A percentile compares a stretch with the other conserved stretches of the same genome.
Conservation (phyloP, 2,329 filamentous ascomycete genomes). For the Phoma herbarum region DNA sequence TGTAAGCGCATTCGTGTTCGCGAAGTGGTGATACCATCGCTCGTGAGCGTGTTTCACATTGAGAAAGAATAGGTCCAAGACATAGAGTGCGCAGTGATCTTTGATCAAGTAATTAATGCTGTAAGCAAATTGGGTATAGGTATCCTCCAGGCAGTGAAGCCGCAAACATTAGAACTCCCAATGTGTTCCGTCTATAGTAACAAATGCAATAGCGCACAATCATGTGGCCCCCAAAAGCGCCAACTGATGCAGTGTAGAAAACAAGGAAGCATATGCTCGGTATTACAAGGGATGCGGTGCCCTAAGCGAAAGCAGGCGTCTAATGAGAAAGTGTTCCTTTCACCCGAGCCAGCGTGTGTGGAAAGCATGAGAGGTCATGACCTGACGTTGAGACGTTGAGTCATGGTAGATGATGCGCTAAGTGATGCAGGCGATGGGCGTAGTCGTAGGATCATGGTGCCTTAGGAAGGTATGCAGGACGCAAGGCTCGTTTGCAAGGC, state of each 20-base stretch:
- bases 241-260: constrained; percentile 46
- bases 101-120: constrained; percentile 22
- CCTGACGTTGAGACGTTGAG: constrained; percentile 37
- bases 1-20: constrained; percentile 4
- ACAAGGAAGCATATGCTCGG: constrained; percentile 41
- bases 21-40: constrained; percentile 6
- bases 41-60: constrained; percentile 12
- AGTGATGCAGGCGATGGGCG: constrained; percentile 26
- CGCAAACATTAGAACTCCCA: constrained; percentile 34
- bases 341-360: constrained; percentile 51
- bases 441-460: constrained; percentile 24
- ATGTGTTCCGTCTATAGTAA: constrained; percentile 23
- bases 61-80: constrained; percentile 5
- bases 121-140: constrained; percentile 26
- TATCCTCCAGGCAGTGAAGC: constrained; percentile 36
- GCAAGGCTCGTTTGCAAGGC: constrained; percentile 29
- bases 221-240: constrained; percentile 35
- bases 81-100: constrained; percentile 15
- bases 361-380: constrained; percentile 35
- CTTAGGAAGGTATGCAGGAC: constrained; percentile 24
- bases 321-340: constrained; percentile 41
- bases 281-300: constrained; percentile 45
- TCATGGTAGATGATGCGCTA: constrained; percentile 28
- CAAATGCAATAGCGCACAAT: constrained; percentile 29
- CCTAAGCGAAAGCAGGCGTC: constrained; percentile 36